Evolutionary conservation across 495 filamentous ascomycete species (phyloP).

Genomic region (Talaromyces ruber): DNA sequence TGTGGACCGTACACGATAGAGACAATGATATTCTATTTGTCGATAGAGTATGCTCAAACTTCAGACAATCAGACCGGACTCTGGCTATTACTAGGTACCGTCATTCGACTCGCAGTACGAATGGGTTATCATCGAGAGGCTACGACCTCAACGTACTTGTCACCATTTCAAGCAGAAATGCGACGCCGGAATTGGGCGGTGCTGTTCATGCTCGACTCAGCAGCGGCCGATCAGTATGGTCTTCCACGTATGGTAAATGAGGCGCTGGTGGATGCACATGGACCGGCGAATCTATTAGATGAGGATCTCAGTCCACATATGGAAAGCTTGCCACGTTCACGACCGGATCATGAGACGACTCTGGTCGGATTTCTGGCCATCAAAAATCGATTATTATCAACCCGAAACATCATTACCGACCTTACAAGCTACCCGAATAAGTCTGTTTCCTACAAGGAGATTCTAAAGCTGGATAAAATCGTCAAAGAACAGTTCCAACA

Average conservation of each 20-base stretch:
- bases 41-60: constrained; percentile 23
- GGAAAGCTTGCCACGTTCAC: constrained; percentile 14
- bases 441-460: constrained; percentile 22
- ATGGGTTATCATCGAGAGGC: constrained; percentile 41
- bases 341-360: constrained; percentile 20
- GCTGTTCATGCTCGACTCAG: constrained; percentile 37
- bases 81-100: constrained; percentile 28
- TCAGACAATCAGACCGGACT: constrained; percentile 24
- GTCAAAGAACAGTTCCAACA: constrained; percentile 23
- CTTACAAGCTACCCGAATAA: constrained; percentile 22
- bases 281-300: constrained; percentile 24
- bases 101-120: constrained; percentile 28
- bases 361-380: constrained; percentile 29
- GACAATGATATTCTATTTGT: constrained; percentile 25
- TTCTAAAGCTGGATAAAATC: constrained; percentile 27
- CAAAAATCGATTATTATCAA: constrained; percentile 24
- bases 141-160: constrained; percentile 32
- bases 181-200: constrained; percentile 45
- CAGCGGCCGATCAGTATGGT: constrained; percentile 30
- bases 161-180: constrained; percentile 47
- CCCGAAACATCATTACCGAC: constrained; percentile 39
- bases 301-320: constrained; percentile 19
- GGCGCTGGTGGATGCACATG: constrained; percentile 24
- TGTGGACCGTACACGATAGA: constrained; percentile 30
- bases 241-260: constrained; percentile 24